Conservation (phyloP, 371 early-diverging fungal species). For the Lichtheimia ornata region DNA sequence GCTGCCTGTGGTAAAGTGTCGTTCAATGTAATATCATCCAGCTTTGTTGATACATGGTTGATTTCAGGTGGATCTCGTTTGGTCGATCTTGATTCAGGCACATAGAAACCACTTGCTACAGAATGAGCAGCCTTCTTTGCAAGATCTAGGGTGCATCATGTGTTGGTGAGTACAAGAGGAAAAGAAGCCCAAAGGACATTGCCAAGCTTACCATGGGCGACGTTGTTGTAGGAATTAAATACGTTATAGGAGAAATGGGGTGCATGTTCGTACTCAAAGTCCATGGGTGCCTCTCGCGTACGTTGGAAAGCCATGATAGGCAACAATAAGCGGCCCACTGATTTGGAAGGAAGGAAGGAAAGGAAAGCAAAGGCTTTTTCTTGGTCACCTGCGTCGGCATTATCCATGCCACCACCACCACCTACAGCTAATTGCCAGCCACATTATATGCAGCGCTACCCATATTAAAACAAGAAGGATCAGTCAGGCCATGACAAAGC, state of each 20-base stretch:
- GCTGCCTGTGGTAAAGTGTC: neutral
- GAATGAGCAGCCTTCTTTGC: neutral
- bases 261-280: slow-evolving; percentile 23
- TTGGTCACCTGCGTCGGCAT: too few relatives aligned
- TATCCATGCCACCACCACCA: too few relatives aligned
- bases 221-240: slow-evolving; percentile 2
- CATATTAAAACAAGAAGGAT: too few relatives aligned
- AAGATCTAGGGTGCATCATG: slow-evolving; percentile 3
- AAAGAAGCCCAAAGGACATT: neutral
- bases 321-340: neutral
- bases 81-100: neutral
- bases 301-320: slow-evolving; percentile 16
- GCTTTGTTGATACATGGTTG: neutral
- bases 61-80: neutral
- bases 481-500: too few relatives aligned
- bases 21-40: neutral
- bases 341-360: too few relatives aligned
- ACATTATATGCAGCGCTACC: too few relatives aligned
- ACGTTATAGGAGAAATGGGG: slow-evolving; percentile 12
- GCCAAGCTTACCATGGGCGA: neutral
- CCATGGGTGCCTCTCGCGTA: slow-evolving; percentile 25
- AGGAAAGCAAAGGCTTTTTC: too few relatives aligned
- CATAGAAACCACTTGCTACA: neutral
- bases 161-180: neutral
- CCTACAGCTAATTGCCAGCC: too few relatives aligned